Evolutionary conservation across 2,329 filamentous ascomycete species (phyloP), one percentile per base, ranked within the genome.

Genomic region (Hymenoscyphus repandus): DNA sequence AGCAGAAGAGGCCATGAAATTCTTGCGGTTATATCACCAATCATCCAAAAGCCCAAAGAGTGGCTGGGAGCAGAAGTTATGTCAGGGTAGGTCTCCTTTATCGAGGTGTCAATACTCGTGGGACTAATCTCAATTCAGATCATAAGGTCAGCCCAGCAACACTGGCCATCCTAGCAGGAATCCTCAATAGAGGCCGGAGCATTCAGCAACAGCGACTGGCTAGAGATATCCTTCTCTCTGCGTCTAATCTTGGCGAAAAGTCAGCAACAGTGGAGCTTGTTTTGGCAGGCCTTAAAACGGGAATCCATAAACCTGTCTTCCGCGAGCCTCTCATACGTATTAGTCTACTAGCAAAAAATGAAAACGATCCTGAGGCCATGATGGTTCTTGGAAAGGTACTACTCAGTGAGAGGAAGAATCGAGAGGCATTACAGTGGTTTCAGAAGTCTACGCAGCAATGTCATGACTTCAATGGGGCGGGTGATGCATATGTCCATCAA

Each of bases 321-420:
- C 31, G 34, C 9, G 22, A 27, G 12, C 47, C 56, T 13, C 51
- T 65, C 9, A 36, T 55, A 34, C 51, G 47, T 12, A 51, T 67
- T 5, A 48, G 53, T 30, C 38, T 52, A 2, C 46, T 65, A 13
- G 62, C 63, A 12, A 60, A 62, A 45, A 57, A 53, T 3, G 52
- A 58, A 6, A 46, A 58, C 7, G 59, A 67, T 38, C 55, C 58
- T 10, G 50, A 60, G 48, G 64, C 65, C 9, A 62, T 66, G 60
- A 51, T 54, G 6, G 42, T 66, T 11, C 51, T 65, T 1, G 63
- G 62, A 3, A 59, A 63, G 47, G 57, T 64, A 5, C 39, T 64
- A 4, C 47, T 53, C 15, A 42, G 46, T 5, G 50, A 57, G 20
- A 41, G 49, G 31, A 57, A 47, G 10, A 48, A 57, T 4, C 48